A percentile compares a stretch with the other conserved stretches of the same genome.
Conservation (phyloP, 768 basidiomycete genomes). For the Russula earlei region DNA sequence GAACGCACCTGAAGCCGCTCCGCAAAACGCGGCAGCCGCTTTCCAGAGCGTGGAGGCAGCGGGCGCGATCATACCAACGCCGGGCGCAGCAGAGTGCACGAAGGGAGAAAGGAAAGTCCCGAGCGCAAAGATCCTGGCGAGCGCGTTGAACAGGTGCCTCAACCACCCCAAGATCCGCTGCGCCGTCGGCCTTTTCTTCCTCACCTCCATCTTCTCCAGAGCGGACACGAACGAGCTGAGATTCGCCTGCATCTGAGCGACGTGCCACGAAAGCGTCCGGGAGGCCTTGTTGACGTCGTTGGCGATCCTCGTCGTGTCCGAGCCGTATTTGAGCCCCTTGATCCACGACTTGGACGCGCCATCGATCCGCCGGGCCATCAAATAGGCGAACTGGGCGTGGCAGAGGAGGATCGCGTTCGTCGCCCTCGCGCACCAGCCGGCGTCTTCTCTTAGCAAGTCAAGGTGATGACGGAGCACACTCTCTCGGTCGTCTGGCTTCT, state of each 20-base stretch:
- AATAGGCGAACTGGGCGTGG: slow-evolving; percentile 4
- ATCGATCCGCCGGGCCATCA: slow-evolving; percentile 8
- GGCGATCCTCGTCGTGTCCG: slow-evolving; percentile 8
- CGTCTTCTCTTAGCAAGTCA: not conserved
- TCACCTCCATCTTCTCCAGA: slow-evolving; percentile 5
- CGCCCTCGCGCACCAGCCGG: not conserved
- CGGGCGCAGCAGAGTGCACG: not conserved
- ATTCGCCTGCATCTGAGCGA: not conserved
- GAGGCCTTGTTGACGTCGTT: slow-evolving; percentile 3
- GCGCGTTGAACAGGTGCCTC: slow-evolving; percentile 1
- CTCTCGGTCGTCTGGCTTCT: slow-evolving; percentile 1
- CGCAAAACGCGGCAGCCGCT: not conserved
- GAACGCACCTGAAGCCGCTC: not conserved
- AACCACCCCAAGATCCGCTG: slow-evolving; percentile 6
- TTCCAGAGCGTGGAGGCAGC: slow-evolving; percentile 2
- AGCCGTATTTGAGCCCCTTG: not conserved
- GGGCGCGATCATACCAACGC: not conserved
- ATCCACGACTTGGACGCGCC: slow-evolving; percentile 1
- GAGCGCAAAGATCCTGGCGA: not conserved
- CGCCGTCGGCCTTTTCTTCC: not conserved
- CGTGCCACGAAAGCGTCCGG: not conserved
- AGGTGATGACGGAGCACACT: not conserved
- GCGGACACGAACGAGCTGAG: slow-evolving; percentile 3
- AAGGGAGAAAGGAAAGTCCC: not conserved
- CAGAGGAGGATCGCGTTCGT: slow-evolving; percentile 7